Evolutionary conservation across 805 yeast genomes (phyloP), one percentile per base, ranked within the genome.

Genomic region (Hanseniaspora lindneri): DNA sequence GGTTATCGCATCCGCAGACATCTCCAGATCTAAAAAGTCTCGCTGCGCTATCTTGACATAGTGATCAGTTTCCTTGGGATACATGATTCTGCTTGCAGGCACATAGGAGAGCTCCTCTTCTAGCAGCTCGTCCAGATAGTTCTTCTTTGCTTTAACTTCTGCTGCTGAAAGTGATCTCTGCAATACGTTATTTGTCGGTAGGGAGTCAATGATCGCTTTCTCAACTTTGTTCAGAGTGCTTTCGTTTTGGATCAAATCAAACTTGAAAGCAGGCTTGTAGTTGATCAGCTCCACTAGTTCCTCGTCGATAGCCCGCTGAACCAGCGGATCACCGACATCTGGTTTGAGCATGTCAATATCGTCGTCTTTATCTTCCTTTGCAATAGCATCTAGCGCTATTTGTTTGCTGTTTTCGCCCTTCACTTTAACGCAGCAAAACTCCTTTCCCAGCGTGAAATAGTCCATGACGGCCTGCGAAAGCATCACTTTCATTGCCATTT

Each of bases 391-490:
- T 5, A 52, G 41, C 44, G 52, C 30, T 40, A 51, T 11, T 43
- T 44, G 10, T 20, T 41, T 51, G 17, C 30, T 48, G 4, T 53
- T 53, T 21, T 37, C 54, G 21, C 42, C 49, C 2, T 52, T 53
- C 2, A 33, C 51, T 51, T 72, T 75, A 13, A 85, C 66, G 57
- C 94, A 80, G 53, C 76, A 72, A 29, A 32, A 5, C 19, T 73
- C 74, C 58, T 77, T 78, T 0, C 96, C 96, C 55, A 73, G 75
- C 1, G 58, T 67, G 94, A 95, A 85, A 60, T 78, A 86, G 52
- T 84, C 94, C 58, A 67, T 64, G 1, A 89, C 74, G 0, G 87
- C 82, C 51, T 76, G 79, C 0, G 96, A 82, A 28, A 88, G 66
- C 39, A 71, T 68, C 10, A 76, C 72, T 59, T 92, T 82, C 48